Base-by-base conservation (phyloP, 345 rosid genomes). In the Eucalyptus brandiana region DNA sequence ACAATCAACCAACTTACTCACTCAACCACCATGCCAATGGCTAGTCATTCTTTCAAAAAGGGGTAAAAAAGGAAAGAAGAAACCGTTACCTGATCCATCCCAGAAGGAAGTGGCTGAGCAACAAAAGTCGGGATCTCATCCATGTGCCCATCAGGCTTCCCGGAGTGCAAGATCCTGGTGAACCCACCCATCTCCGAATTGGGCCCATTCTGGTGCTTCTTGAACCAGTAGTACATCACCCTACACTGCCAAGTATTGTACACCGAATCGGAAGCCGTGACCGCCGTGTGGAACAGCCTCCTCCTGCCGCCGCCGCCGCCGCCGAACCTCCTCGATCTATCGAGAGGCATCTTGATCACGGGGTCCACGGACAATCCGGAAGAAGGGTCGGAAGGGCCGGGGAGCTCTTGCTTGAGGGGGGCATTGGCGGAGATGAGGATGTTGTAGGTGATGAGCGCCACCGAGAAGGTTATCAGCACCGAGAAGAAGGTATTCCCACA, bases 231-330 rank as follows among this genome's bases (percentile, higher is more conserved):
- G 88, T 98, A 97, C 99, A 97, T 98, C 48, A 98, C 92, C 91
- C 99, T 93, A 48, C 99, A 96, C 95, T 98, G 99, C 99, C 99
- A 97, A 1, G 99, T 96, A 86, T 97, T 98, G 93, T 98, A 98
- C 42, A 96, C 98, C 3, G 99, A 96, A 88, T 95, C 95, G 5
- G 99, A 98, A 14, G 99, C 96, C 8, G 99, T 98, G n/a, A 98
- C 97, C 1, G 99, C 99, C n/a, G 98, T 98, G 94, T 98, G 99
- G 90, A 98, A 98, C 72, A 96, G 92, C 88, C 98, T 89, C 92
- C 88, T 95, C 91, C 87, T 7, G 32, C 58, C 86, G 9, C 91
- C 90, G n/a, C 86, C 86, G 28, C 86, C 51, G 7, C 80, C 87
- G 9, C 90, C 90, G 30, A 72, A 86, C 80, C 89, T 89, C 54